phyloP scores from a whole-genome alignment of 495 filamentous ascomycete genomes.

The Penicillium diatomitis region DNA sequence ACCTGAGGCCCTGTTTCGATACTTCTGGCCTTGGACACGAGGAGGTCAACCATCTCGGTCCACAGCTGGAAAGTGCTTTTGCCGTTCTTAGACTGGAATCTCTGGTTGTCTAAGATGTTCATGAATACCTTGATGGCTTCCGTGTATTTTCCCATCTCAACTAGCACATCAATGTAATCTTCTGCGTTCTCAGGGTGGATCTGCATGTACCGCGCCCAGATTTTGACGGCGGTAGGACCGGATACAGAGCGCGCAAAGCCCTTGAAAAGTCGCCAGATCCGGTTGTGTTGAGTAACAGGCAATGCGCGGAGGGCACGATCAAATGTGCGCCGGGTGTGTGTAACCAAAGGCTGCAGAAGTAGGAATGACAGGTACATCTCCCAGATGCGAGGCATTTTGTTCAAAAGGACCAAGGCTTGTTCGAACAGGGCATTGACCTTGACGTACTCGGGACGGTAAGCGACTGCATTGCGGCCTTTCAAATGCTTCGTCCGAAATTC shows the following conservation, averaged over 20 bases:
- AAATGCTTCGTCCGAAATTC: slow-evolving; percentile 78
- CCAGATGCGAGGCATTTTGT: slow-evolving; percentile 99
- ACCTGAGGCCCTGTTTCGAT: slow-evolving; percentile 70
- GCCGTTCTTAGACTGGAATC: slow-evolving; percentile 83
- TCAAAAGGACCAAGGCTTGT: slow-evolving; percentile 83
- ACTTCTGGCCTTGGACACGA: slow-evolving; percentile 84
- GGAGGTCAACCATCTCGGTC: slow-evolving; percentile 95
- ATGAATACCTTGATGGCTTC: slow-evolving; percentile 92
- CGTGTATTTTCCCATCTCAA: slow-evolving; percentile 75
- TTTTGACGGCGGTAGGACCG: slow-evolving; percentile 81
- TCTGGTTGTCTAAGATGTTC: slow-evolving; percentile 84
- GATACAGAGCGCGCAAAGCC: slow-evolving; percentile 90
- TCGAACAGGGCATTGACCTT: slow-evolving; percentile 97
- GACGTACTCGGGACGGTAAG: slow-evolving; percentile 69
- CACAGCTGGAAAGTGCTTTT: slow-evolving; percentile 95
- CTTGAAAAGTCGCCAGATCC: slow-evolving; percentile 89
- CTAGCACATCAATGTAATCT: slow-evolving; percentile 83
- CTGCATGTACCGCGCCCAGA: slow-evolving; percentile 96
- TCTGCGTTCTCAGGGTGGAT: slow-evolving; percentile 94
- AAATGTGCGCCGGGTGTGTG: slow-evolving; percentile 83
- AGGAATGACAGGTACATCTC: slow-evolving; percentile 94
- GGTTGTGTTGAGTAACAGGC: slow-evolving; percentile 94
- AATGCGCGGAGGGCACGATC: slow-evolving; percentile 89
- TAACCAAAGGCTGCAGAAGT: slow-evolving; percentile 82
- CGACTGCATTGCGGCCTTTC: slow-evolving; percentile 71